Evolutionary conservation across 1,139 yeast species (phyloP).

Genomic region (Yamadazyma siamensis): DNA sequence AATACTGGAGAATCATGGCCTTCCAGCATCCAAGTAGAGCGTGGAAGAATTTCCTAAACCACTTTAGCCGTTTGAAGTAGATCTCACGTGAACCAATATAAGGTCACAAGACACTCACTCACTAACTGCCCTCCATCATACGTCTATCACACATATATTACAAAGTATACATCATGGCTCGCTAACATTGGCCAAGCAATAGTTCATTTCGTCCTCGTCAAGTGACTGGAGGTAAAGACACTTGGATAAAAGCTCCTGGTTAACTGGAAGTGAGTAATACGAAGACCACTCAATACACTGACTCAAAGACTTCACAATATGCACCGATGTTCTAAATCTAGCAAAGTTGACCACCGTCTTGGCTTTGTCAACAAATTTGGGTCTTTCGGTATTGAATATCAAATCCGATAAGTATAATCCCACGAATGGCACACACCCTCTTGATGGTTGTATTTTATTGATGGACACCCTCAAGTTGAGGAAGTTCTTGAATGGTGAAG

Average conservation of each 20-base stretch:
- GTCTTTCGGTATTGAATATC: constrained; percentile 74
- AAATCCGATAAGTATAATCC: constrained; percentile 84
- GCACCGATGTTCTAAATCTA: constrained; percentile 73
- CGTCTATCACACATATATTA: no score
- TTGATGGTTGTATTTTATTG: constrained; percentile 59
- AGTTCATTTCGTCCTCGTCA: constrained; percentile 71
- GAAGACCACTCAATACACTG: constrained; percentile 85
- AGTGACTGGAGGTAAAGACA: constrained; percentile 79
- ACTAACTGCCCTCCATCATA: no score
- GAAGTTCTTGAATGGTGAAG: constrained; percentile 67
- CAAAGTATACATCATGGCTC: no score
- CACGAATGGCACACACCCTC: constrained; percentile 86
- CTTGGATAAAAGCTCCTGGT: constrained; percentile 69
- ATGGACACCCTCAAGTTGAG: constrained; percentile 60
- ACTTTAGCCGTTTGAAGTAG: no score
- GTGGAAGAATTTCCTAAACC: no score
- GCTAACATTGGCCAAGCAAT: background rate
- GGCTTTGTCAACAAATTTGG: constrained; percentile 35
- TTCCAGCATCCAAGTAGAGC: no score
- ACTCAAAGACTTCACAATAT: constrained; percentile 72
- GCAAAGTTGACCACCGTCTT: constrained; percentile 67
- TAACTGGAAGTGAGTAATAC: constrained; percentile 48
- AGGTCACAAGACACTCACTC: no score
- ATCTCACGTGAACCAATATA: no score
- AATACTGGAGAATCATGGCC: no score